These are phyloP conservation scores for Corymbia citriodora DNA, from an alignment of 441 rosid species.

Conservation along the genomic window DNA sequence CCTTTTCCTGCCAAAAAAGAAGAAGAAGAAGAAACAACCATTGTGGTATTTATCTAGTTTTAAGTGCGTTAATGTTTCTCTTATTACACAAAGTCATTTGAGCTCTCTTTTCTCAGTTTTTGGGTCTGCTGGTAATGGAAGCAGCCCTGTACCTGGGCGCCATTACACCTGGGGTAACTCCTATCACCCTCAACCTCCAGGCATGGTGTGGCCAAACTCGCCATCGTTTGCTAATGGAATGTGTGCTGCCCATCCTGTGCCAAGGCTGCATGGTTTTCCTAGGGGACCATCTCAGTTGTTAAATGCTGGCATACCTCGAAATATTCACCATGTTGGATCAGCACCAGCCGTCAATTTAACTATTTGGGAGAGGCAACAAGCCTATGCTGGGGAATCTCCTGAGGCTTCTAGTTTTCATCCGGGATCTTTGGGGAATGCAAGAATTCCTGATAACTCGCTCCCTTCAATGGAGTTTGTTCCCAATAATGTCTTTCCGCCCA, in stretches of 20 bases:
- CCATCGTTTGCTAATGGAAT: constrained; percentile 40
- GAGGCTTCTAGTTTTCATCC: constrained; percentile 52
- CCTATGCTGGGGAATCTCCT: constrained; percentile 49
- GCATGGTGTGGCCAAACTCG: constrained; percentile 57
- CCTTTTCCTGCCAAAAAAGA: background rate
- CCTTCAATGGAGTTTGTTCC: constrained; percentile 52
- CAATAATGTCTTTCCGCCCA: constrained; percentile 41
- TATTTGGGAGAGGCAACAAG: constrained; percentile 58
- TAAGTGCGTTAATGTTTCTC: background rate
- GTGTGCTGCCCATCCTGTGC: constrained; percentile 32
- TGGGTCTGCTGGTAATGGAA: constrained; percentile 60
- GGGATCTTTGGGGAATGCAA: constrained; percentile 55
- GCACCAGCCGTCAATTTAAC: constrained; percentile 57
- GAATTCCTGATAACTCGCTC: constrained; percentile 40
- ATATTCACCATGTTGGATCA: constrained; percentile 58
- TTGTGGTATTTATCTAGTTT: background rate
- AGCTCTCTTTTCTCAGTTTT: constrained; percentile 30
- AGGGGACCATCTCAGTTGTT: constrained; percentile 47
- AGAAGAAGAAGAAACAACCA: background rate
- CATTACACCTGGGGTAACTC: constrained; percentile 48
- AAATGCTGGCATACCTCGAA: constrained; percentile 46
- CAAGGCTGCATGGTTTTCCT: constrained; percentile 43
- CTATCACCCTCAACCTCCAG: constrained; percentile 36
- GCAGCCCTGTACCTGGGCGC: constrained; percentile 35
- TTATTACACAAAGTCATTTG: background rate